phyloP scores from a whole-genome alignment of 2,329 filamentous ascomycete genomes.

The Fusarium musae region DNA sequence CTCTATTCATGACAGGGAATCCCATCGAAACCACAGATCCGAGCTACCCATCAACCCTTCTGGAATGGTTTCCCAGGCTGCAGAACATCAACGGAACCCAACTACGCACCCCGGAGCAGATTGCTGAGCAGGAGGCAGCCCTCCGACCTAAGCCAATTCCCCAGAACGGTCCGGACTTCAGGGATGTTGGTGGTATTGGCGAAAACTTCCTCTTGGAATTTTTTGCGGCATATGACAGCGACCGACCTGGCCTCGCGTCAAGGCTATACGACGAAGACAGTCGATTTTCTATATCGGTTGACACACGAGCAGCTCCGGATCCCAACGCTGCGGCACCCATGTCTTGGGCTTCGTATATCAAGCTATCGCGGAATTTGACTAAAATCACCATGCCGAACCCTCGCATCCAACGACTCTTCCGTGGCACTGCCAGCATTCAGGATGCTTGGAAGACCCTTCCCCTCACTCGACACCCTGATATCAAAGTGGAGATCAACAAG shows the following conservation, averaged over 20 bases:
- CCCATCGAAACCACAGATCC: slow-evolving; percentile 72
- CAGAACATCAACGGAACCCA: slow-evolving; percentile 79
- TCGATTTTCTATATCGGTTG: slow-evolving; percentile 80
- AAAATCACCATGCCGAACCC: slow-evolving; percentile 71
- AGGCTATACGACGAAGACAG: slow-evolving; percentile 81
- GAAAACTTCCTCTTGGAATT: slow-evolving; percentile 81
- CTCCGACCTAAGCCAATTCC: slow-evolving; percentile 68
- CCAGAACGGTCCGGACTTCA: slow-evolving; percentile 73
- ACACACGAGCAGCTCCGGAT: slow-evolving; percentile 66
- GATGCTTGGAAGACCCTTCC: slow-evolving; percentile 78
- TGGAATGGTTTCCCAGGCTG: slow-evolving; percentile 86
- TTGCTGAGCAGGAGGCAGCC: slow-evolving; percentile 64
- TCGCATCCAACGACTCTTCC: slow-evolving; percentile 73
- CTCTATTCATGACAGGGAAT: slow-evolving; percentile 81
- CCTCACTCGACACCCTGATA: slow-evolving; percentile 77
- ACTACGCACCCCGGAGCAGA: slow-evolving; percentile 78
- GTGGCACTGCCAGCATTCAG: slow-evolving; percentile 72
- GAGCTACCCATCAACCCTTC: slow-evolving; percentile 73
- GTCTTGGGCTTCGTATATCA: slow-evolving; percentile 80
- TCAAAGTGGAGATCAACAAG: slow-evolving; percentile 73
- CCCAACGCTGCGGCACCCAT: slow-evolving; percentile 56
- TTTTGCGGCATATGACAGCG: slow-evolving; percentile 77
- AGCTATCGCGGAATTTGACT: slow-evolving; percentile 80
- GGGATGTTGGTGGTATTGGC: slow-evolving; percentile 78
- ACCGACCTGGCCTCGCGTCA: slow-evolving; percentile 70